phyloP scores from a whole-genome alignment of 2,329 filamentous ascomycete species.

The Penicillium sp. region DNA sequence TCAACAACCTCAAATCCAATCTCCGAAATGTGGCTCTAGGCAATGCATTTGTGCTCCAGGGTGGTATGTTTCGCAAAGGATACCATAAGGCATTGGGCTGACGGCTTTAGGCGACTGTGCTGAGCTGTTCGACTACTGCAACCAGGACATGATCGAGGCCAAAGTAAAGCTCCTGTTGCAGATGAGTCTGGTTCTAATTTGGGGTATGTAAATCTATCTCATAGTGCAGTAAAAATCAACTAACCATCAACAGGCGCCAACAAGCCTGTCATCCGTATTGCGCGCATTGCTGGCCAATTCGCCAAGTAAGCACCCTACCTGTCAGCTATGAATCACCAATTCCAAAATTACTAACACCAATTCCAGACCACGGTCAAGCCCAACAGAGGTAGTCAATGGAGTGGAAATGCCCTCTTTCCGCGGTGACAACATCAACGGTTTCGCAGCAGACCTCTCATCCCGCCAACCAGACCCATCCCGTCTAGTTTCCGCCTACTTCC shows the following conservation, averaged over 20 bases:
- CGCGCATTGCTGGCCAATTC: slow-evolving; percentile 95
- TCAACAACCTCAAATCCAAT: slow-evolving; percentile 73
- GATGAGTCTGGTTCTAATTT: slow-evolving; percentile 95
- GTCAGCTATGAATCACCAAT: neutral
- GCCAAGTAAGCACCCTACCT: slow-evolving; percentile 61
- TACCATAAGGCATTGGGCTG: neutral
- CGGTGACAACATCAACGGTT: slow-evolving; percentile 94
- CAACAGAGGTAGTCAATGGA: slow-evolving; percentile 79
- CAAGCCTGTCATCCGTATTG: slow-evolving; percentile 87
- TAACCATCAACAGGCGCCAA: slow-evolving; percentile 49
- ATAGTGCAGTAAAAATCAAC: neutral
- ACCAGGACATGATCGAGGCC: slow-evolving; percentile 82
- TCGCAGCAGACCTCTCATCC: slow-evolving; percentile 63
- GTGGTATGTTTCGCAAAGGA: slow-evolving; percentile 55
- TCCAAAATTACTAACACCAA: neutral
- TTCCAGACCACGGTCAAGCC: slow-evolving; percentile 72
- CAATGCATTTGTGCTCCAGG: slow-evolving; percentile 91
- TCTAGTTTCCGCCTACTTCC: slow-evolving; percentile 89
- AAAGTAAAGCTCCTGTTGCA: slow-evolving; percentile 97
- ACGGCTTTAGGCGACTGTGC: slow-evolving; percentile 69
- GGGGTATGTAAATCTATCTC: slow-evolving; percentile 59
- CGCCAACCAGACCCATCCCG: slow-evolving; percentile 78
- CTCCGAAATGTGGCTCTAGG: slow-evolving; percentile 85
- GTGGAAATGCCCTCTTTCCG: slow-evolving; percentile 85
- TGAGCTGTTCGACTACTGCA: slow-evolving; percentile 96